Conservation (phyloP, 345 rosid genomes). For the Draba incana region DNA sequence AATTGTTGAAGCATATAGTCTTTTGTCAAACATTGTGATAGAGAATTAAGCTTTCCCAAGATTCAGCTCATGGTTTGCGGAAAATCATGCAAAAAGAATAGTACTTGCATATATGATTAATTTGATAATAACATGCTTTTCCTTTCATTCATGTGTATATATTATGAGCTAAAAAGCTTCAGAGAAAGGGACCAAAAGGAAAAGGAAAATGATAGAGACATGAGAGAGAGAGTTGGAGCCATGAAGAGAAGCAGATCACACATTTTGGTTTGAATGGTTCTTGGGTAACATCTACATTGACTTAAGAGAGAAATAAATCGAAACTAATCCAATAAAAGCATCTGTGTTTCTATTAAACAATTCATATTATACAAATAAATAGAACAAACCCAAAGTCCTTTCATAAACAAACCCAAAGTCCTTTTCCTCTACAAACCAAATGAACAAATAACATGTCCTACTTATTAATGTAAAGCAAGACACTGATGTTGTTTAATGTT, state of each 20-base stretch:
- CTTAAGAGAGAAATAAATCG: neutral
- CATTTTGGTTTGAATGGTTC: conserved; percentile 35
- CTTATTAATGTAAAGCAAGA: too few species aligned
- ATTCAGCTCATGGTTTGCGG: too few species aligned
- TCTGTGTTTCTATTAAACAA: neutral
- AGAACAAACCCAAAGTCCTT: neutral
- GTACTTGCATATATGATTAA: too few species aligned
- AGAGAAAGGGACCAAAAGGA: neutral
- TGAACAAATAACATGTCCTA: too few species aligned
- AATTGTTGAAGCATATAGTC: too few species aligned
- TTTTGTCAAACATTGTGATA: too few species aligned
- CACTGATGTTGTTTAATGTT: too few species aligned
- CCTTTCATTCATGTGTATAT: conserved; percentile 37
- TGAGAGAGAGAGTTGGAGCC: conserved; percentile 29
- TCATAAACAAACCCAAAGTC: too few species aligned
- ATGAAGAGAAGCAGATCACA: conserved; percentile 9
- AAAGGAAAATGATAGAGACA: conserved; percentile 16
- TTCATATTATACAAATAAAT: neutral
- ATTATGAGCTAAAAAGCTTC: neutral
- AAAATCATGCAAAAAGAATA: too few species aligned
- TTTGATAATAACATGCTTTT: too few species aligned
- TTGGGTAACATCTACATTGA: conserved; percentile 21
- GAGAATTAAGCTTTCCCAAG: too few species aligned
- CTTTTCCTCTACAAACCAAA: too few species aligned
- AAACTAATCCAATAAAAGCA: conserved; percentile 10